Conservation (phyloP, 306 rosid genomes). For the Vigna unguiculata region DNA sequence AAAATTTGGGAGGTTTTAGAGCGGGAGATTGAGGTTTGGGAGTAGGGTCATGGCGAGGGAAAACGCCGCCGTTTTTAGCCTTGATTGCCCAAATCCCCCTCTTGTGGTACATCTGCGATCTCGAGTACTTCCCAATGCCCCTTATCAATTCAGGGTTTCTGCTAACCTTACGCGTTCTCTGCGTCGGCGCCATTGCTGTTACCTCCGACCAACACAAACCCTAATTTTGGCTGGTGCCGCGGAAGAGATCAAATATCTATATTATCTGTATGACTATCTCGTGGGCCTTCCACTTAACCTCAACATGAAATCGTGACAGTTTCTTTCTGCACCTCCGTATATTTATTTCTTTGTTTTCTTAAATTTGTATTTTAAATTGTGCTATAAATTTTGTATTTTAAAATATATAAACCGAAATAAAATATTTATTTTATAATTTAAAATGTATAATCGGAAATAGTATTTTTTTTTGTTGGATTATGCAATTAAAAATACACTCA, state of each 20-base stretch:
- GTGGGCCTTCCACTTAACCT: neutral
- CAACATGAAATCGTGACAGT: no score
- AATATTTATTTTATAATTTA: no score
- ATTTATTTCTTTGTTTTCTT: no score
- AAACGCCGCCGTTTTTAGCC: conserved; percentile 75
- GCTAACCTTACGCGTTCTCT: conserved; percentile 49
- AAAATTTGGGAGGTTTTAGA: conserved; percentile 61
- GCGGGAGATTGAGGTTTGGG: conserved; percentile 57
- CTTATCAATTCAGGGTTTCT: conserved; percentile 71
- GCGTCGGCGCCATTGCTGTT: conserved; percentile 67
- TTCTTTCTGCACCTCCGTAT: no score
- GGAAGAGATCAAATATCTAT: no score
- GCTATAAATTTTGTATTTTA: no score
- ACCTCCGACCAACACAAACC: conserved; percentile 30
- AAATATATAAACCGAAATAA: no score
- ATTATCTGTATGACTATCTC: neutral
- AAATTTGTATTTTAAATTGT: no score
- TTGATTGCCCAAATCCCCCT: conserved; percentile 80
- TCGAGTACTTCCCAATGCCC: conserved; percentile 71
- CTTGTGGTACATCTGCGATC: conserved; percentile 75
- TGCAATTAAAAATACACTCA: no score
- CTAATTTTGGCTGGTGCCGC: conserved; percentile 15
- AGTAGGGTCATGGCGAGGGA: conserved; percentile 69
- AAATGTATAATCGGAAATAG: no score
- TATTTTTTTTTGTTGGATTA: no score